Percentiles rank a stretch among this genome's conserved stretches.
These are phyloP conservation scores for Phascolomyces articulosus DNA, from an alignment of 371 early-diverging fungal genomes.

Conservation along the genomic window DNA sequence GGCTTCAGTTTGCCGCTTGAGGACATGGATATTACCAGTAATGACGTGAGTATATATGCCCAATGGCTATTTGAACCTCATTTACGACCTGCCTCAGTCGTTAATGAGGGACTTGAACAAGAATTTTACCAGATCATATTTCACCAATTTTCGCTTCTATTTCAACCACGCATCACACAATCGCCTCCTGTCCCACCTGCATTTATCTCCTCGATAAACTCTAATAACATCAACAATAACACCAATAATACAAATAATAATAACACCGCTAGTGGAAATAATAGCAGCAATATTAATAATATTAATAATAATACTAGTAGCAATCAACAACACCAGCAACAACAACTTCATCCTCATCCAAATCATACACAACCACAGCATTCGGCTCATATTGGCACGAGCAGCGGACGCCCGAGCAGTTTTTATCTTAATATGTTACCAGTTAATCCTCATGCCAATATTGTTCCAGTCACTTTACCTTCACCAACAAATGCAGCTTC, in stretches of 20 bases:
- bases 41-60: slow-evolving; percentile 69
- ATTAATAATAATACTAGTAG: not conserved
- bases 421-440: slow-evolving; percentile 32
- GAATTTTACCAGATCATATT: slow-evolving; percentile 67
- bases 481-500: slow-evolving; percentile 11
- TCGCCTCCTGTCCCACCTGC: slow-evolving; percentile 6
- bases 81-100: slow-evolving; percentile 62
- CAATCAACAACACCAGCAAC: slow-evolving; percentile 12
- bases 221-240: not conserved
- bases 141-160: slow-evolving; percentile 76
- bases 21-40: slow-evolving; percentile 68
- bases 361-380: slow-evolving; percentile 1
- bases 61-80: slow-evolving; percentile 78
- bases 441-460: slow-evolving; percentile 23
- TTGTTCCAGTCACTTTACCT: slow-evolving; percentile 21
- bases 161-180: slow-evolving; percentile 58
- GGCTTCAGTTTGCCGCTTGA: slow-evolving; percentile 82
- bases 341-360: slow-evolving; percentile 3
- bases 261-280: not conserved
- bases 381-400: not conserved
- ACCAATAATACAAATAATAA: not conserved
- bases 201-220: not conserved
- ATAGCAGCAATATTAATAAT: not conserved
- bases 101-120: slow-evolving; percentile 44
- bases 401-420: slow-evolving; percentile 13